Percentiles rank a stretch among this genome's conserved stretches.
These are phyloP conservation scores for Bombardia bombarda DNA, from an alignment of 495 filamentous ascomycete genomes.

Conservation along the genomic window DNA sequence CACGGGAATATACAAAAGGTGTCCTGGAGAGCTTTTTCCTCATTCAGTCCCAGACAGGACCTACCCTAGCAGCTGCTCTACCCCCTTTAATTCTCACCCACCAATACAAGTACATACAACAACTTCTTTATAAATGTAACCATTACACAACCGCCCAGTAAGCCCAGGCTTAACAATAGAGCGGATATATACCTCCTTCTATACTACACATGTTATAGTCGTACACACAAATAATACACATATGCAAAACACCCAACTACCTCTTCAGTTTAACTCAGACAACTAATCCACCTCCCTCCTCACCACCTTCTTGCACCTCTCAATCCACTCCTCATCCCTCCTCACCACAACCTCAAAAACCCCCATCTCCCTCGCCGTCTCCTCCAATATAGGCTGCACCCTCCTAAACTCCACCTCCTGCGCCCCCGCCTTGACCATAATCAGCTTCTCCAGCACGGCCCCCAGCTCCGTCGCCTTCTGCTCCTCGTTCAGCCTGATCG, in stretches of 20 bases:
- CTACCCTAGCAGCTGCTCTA: too few relatives aligned
- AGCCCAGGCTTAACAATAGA: too few relatives aligned
- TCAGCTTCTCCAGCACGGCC: slow-evolving; percentile 21
- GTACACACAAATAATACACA: neutral
- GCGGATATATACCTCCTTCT: neutral
- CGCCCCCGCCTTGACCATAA: slow-evolving; percentile 35
- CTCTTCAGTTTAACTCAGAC: too few relatives aligned
- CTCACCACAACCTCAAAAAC: slow-evolving; percentile 30
- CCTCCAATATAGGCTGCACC: slow-evolving; percentile 26
- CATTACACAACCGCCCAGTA: too few relatives aligned
- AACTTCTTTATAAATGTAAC: too few relatives aligned
- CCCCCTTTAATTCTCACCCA: too few relatives aligned
- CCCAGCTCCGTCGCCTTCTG: slow-evolving; percentile 18
- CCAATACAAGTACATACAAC: too few relatives aligned
- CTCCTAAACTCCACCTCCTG: slow-evolving; percentile 28
- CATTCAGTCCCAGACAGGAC: too few relatives aligned
- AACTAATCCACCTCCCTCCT: neutral
- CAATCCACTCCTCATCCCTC: slow-evolving; percentile 13
- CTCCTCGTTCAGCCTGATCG: slow-evolving; percentile 12
- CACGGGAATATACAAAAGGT: too few relatives aligned
- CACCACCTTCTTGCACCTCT: slow-evolving; percentile 14
- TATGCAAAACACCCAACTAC: neutral
- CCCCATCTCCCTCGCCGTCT: slow-evolving; percentile 50
- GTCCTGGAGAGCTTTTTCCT: too few relatives aligned
- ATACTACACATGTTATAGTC: neutral